Base-by-base conservation (phyloP, 208 protist species). In the Trypanosoma mega region DNA sequence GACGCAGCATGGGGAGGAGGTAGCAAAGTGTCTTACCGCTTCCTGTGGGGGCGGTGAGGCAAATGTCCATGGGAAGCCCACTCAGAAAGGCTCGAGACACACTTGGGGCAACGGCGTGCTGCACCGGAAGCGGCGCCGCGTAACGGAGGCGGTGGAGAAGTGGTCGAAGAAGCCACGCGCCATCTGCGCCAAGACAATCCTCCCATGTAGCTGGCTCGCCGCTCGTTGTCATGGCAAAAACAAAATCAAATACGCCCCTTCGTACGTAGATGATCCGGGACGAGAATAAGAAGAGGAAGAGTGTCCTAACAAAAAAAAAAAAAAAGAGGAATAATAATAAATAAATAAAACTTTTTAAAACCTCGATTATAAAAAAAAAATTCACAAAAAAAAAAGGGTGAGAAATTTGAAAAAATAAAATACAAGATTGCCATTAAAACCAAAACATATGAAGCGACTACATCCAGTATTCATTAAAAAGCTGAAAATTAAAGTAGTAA, bases 1-100 rank as follows among this genome's bases (percentile, higher is more conserved):
- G 49, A 6, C 60, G 71, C 29, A 96, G 76, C 63, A 91, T 65
- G 0, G 90, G 90, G 0, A 96, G 36, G 11, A 96, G 66, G 61
- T 93, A 96, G 59, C 90, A 96, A 5, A 96, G 78, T 24, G 90
- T 96, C 54, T 96, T 96, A 23, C 90, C 90, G 48, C 86, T 93
- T 1, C 90, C 90, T 27, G 90, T 96, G 5, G 90, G 90, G n/a
- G 90, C 86, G 9, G 86, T 92, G 51, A 96, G 85, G 61, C 90
- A 89, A 33, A 96, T 73, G 45, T 96, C 90, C 71, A 91, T 85
- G 9, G 90, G 86, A 11, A 96, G 66, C 26, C 74, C 78, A 67
- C 82, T 90, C 44, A 76, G 48, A 7, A 96, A 56, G 1, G 82
- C 81, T 1, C 80, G 78, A 0, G 59, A 60, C 20, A 96, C 72